These are phyloP conservation scores for Mycena galericulata DNA, from an alignment of 768 basidiomycete species.

Conservation along the genomic window DNA sequence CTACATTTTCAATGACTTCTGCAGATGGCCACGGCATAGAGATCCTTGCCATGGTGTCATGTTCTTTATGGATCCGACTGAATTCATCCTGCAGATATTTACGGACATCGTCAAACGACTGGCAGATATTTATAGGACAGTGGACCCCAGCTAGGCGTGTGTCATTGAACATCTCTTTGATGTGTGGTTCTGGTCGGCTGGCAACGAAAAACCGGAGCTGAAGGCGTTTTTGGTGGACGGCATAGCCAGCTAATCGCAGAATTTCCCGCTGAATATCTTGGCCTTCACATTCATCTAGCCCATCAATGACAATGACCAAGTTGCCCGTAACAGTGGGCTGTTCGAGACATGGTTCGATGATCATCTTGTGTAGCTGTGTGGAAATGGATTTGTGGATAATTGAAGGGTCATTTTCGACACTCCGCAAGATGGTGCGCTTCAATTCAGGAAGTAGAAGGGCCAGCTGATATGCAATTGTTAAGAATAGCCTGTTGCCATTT, in stretches of 20 bases:
- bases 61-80: neutral
- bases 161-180: neutral
- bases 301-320: no score
- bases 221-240: no score
- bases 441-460: neutral
- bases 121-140: neutral
- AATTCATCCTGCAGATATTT: neutral
- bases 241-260: no score
- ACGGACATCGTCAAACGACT: neutral
- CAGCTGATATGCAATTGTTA: constrained; percentile 7
- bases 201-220: neutral
- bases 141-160: neutral
- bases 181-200: constrained; percentile 8
- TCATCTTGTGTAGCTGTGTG: neutral
- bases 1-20: neutral
- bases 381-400: neutral
- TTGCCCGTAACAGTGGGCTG: no score
- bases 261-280: no score
- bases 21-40: neutral
- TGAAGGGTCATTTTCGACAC: neutral
- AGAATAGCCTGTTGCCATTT: neutral
- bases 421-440: neutral
- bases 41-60: neutral
- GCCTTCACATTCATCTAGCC: no score
- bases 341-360: neutral